Evolutionary conservation across 495 filamentous ascomycete species (phyloP), one percentile per base, ranked within the genome.

Genomic region (Aspergillus affinis): DNA sequence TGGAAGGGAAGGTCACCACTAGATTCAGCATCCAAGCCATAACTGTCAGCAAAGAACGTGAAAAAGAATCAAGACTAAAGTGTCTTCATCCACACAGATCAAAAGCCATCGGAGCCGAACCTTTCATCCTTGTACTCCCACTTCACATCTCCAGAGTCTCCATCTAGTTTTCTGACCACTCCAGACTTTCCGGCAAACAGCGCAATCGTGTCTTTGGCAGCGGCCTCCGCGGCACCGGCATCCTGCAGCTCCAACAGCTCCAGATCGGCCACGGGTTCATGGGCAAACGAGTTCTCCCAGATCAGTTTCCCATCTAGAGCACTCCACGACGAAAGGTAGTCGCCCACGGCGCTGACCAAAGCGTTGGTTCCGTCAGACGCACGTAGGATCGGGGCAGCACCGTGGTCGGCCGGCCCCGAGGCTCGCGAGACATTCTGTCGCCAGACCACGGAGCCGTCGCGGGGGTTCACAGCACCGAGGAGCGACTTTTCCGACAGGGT

Each of bases 381-480:
- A 58, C 90, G 82, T 57, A 95, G 70, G 50, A 90, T 82, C 36
- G 36, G 13, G 29, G 84, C 84, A 13, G 53, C 47, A 19, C 53
- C 63, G 30, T 67, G 72, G 36, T 76, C 69, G 48, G 59, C 52
- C 48, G 52, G 68, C 68, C 57, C 72, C 60, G 60, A 58, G 49
- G 66, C 59, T 62, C 64, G 76, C n/a, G 71, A 72, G 46, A 95
- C 72, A 51, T 84, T 69, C 68, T 97, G 92, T 45, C 94, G 82
- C 94, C 94, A 99, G 9, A 98, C 80, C 19, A 97, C 64, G 8
- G 81, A 78, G 13, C 94, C 94, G 75, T 88, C 90, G 62, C 85
- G 88, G 17, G 94, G 94, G 65, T 97, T 95, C 12, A 97, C 81
- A 0, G 94, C 93, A 29, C 92, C 95, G 1, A 98, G 73, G 9